Evolutionary conservation across 2,329 filamentous ascomycete genomes (phyloP).

Genomic region (Penicillium palitans): DNA sequence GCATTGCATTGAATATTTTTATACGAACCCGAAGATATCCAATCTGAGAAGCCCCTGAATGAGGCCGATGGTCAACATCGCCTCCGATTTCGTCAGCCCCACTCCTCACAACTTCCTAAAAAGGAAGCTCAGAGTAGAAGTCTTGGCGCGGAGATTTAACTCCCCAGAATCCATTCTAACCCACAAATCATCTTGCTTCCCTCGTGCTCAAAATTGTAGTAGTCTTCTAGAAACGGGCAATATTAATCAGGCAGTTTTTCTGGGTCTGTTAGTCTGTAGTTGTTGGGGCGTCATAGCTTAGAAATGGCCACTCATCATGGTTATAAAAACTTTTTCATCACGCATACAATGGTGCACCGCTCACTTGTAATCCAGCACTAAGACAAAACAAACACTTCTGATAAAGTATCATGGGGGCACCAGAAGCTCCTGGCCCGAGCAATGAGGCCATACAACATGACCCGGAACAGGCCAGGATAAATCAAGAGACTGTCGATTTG

Average conservation of each 20-base stretch:
- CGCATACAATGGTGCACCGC: background rate
- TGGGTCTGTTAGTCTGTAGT: constrained; percentile 1
- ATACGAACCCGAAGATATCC: background rate
- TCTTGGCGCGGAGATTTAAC: background rate
- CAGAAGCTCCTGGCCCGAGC: background rate
- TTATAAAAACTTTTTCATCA: background rate
- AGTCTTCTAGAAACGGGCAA: constrained; percentile 7
- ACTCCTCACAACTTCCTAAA: constrained; percentile 28
- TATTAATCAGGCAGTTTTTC: background rate
- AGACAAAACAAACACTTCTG: background rate
- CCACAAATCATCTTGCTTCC: constrained; percentile 4
- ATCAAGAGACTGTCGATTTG: constrained; percentile 37
- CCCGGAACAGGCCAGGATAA: constrained; percentile 4
- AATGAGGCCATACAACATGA: constrained; percentile 1
- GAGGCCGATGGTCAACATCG: background rate
- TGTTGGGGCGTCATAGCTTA: constrained; percentile 9
- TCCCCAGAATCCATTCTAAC: background rate
- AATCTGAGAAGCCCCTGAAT: background rate
- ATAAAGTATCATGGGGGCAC: constrained; percentile 1
- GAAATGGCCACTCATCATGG: constrained; percentile 4
- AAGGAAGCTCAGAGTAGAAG: constrained; percentile 18
- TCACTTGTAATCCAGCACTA: background rate
- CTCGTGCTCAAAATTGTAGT: background rate
- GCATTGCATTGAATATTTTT: background rate
- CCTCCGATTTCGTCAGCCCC: constrained; percentile 13